Conservation (phyloP, 2,329 filamentous ascomycete species). For the Cytospora mali region DNA sequence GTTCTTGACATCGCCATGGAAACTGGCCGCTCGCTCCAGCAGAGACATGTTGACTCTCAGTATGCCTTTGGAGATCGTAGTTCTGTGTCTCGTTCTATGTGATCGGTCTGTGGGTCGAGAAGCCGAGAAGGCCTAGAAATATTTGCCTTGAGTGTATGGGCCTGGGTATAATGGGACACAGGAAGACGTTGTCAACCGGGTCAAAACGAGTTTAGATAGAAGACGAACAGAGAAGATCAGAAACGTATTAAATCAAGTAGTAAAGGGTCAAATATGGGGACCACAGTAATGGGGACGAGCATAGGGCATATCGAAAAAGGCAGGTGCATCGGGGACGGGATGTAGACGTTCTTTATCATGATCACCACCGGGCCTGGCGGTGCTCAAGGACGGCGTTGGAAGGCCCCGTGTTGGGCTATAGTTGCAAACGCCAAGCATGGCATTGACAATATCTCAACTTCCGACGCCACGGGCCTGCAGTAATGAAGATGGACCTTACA, state of each 20-base stretch:
- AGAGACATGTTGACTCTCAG: background rate
- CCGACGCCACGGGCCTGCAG: background rate
- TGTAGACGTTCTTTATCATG: constrained; percentile 16
- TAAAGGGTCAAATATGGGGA: background rate
- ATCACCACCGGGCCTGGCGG: constrained; percentile 3
- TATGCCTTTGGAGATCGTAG: background rate
- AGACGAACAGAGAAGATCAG: background rate
- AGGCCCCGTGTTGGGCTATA: background rate
- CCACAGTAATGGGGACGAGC: background rate
- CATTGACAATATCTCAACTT: background rate
- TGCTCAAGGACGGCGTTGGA: constrained; percentile 1
- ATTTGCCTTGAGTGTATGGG: background rate
- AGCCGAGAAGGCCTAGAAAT: background rate
- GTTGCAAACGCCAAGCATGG: background rate
- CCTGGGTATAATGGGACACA: constrained; percentile 3
- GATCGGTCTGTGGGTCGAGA: background rate
- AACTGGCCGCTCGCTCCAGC: background rate
- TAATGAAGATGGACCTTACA: background rate
- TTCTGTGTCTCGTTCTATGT: background rate
- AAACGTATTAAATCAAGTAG: constrained; percentile 8
- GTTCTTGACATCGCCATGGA: constrained; percentile 17
- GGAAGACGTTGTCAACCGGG: constrained; percentile 5
- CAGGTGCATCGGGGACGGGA: constrained; percentile 17
- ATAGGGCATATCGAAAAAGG: constrained; percentile 13
- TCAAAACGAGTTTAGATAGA: background rate